Evolutionary conservation across 352 stramenopile species (phyloP).

Genomic region (Globisporangium emineosum): DNA sequence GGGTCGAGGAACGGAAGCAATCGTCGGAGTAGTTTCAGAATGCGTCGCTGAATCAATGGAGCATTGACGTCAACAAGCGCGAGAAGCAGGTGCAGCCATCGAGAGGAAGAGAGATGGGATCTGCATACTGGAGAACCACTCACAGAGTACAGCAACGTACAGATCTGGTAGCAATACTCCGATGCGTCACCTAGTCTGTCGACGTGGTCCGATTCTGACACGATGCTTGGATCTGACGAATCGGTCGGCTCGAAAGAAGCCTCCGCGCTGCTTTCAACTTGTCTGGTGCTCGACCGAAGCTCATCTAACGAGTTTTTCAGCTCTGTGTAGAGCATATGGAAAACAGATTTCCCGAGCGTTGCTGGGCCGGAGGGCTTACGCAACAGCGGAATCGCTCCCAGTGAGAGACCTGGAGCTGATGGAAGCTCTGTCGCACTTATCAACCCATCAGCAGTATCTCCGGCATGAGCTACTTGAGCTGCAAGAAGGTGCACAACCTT

Average conservation of each 20-base stretch:
- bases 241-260: conserved; percentile 42
- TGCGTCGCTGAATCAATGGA: conserved; percentile 72
- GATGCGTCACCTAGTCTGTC: conserved; percentile 49
- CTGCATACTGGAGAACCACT: conserved; percentile 79
- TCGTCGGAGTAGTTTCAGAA: conserved; percentile 79
- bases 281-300: conserved; percentile 37
- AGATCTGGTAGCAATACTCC: conserved; percentile 91
- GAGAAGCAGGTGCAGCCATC: conserved; percentile 81
- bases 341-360: conserved; percentile 88
- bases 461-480: conserved; percentile 82
- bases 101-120: conserved; percentile 79
- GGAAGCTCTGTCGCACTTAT: conserved; percentile 50
- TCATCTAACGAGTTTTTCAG: conserved; percentile 85
- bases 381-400: conserved; percentile 73
- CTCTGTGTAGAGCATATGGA: conserved; percentile 90
- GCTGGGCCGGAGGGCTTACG: conserved; percentile 83
- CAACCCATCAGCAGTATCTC: conserved; percentile 59
- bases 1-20: conserved; percentile 76
- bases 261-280: conserved; percentile 6
- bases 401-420: conserved; percentile 36
- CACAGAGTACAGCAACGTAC: conserved; percentile 82
- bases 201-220: conserved; percentile 31
- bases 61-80: conserved; percentile 73
- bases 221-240: conserved; percentile 35
- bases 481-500: conserved; percentile 87